phyloP scores from a whole-genome alignment of 352 stramenopile genomes.

The Globisporangium rhizosaccharum region DNA sequence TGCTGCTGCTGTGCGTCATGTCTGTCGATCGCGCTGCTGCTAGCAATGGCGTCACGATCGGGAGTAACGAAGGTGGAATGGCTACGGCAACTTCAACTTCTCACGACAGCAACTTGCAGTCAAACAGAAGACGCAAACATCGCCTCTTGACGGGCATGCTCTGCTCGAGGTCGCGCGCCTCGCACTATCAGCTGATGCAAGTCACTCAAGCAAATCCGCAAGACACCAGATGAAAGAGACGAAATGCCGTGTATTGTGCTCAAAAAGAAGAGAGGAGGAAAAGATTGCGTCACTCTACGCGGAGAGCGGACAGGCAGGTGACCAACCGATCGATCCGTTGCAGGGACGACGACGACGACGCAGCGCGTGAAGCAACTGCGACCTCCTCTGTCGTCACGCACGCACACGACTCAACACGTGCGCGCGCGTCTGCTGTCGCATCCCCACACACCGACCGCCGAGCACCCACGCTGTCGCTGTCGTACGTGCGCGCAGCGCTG shows the following conservation, averaged over 20 bases:
- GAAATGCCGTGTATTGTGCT: background rate
- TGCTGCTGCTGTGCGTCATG: background rate
- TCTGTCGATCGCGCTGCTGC: background rate
- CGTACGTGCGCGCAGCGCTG: background rate
- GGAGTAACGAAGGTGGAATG: background rate
- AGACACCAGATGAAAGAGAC: slow-evolving; percentile 2
- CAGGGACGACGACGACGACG: background rate
- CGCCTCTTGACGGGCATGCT: too few species aligned
- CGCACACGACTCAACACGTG: background rate
- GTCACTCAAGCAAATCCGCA: background rate
- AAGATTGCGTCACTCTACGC: slow-evolving; percentile 8
- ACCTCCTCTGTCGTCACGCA: background rate
- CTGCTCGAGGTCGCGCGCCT: too few species aligned
- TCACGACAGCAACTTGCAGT: slow-evolving; percentile 3
- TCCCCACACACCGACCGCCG: too few species aligned
- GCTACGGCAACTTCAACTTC: slow-evolving; percentile 10
- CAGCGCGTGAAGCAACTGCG: too few species aligned
- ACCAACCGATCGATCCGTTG: too few species aligned
- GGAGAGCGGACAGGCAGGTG: background rate
- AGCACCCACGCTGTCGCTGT: background rate
- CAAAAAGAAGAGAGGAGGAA: slow-evolving; percentile 3
- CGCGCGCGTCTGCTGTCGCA: background rate
- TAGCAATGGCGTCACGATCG: background rate
- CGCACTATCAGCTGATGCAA: too few species aligned
- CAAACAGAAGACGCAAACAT: background rate